These are phyloP conservation scores for Thermothelomyces thermophilus DNA, from an alignment of 2,329 filamentous ascomycete species.

Conservation along the genomic window DNA sequence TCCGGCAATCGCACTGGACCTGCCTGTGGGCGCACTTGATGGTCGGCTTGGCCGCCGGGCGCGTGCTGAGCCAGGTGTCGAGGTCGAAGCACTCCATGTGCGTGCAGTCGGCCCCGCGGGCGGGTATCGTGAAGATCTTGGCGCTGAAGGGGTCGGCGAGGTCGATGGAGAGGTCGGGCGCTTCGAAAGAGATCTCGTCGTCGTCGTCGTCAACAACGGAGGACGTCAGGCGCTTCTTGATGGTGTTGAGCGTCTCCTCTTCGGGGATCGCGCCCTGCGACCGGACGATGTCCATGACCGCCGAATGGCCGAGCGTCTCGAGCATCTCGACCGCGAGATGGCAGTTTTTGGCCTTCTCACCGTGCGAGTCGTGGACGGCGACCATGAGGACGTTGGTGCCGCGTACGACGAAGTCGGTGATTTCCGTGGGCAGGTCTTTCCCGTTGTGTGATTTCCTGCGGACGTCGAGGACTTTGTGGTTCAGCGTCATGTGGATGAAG, in stretches of 20 bases:
- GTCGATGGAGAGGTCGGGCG: constrained; percentile 53
- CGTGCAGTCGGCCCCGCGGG: constrained; percentile 60
- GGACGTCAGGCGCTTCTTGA: constrained; percentile 43
- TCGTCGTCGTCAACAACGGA: constrained; percentile 48
- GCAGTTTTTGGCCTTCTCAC: constrained; percentile 36
- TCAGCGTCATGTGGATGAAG: constrained; percentile 62
- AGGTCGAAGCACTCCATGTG: constrained; percentile 91
- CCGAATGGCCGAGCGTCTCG: constrained; percentile 44
- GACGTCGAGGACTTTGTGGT: constrained; percentile 49
- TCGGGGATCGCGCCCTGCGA: constrained; percentile 35
- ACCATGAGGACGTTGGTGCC: constrained; percentile 60
- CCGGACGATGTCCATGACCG: constrained; percentile 37
- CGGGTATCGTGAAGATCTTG: constrained; percentile 61
- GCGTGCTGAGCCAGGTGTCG: constrained; percentile 67
- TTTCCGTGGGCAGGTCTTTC: constrained; percentile 68
- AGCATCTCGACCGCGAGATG: constrained; percentile 66
- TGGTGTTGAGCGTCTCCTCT: constrained; percentile 47
- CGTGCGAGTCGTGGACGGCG: constrained; percentile 30
- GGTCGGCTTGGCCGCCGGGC: constrained; percentile 41
- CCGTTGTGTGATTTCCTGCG: constrained; percentile 66
- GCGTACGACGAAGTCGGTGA: constrained; percentile 52
- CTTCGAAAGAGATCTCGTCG: constrained; percentile 58
- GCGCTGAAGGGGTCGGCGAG: constrained; percentile 62
- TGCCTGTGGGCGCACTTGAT: constrained; percentile 30
- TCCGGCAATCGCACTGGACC: constrained; percentile 33